A percentile compares a stretch with the other conserved stretches of the same genome.
Evolutionary conservation across 1,139 yeast species (phyloP).

Genomic region (Blastobotrys persicus): DNA sequence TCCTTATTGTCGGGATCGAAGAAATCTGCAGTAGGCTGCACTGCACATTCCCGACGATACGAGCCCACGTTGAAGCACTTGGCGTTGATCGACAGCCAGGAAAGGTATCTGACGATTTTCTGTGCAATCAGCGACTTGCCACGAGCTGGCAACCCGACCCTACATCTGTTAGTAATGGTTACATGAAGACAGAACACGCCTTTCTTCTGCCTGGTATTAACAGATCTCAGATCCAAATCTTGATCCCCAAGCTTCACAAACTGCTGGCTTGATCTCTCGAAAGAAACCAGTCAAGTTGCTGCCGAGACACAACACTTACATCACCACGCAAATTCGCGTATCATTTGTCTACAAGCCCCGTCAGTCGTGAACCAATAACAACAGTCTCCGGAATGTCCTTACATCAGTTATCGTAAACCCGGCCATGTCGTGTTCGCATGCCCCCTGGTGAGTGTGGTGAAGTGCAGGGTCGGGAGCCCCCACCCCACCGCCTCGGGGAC

Average conservation of each 20-base stretch:
- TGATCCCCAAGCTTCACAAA: too few species aligned
- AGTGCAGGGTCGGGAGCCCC: too few species aligned
- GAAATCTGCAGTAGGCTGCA: slow-evolving; percentile 70
- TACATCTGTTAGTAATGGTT: slow-evolving; percentile 11
- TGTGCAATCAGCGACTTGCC: slow-evolving; percentile 82
- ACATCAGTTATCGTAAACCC: slow-evolving; percentile 6
- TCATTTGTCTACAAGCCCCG: slow-evolving; percentile 26
- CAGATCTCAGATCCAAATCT: slow-evolving; percentile 2
- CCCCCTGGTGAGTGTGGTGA: neutral
- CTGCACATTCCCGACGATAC: slow-evolving; percentile 63
- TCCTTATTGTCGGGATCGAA: slow-evolving; percentile 66
- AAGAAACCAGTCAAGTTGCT: too few species aligned
- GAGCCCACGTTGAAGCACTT: slow-evolving; percentile 87
- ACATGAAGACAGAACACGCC: too few species aligned
- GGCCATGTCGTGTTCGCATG: slow-evolving; percentile 1
- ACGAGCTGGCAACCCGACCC: slow-evolving; percentile 68
- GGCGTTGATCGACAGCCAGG: slow-evolving; percentile 88
- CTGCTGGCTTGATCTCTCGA: too few species aligned
- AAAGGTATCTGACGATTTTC: slow-evolving; percentile 78
- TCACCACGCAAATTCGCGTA: slow-evolving; percentile 40
- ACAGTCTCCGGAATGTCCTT: too few species aligned
- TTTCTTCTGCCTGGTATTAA: too few species aligned
- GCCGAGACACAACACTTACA: slow-evolving; percentile 31
- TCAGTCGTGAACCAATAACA: too few species aligned
- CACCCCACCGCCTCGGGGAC: too few species aligned